A percentile compares a stretch with the other conserved stretches of the same genome.
Evolutionary conservation across 345 rosid genomes (phyloP).

Genomic region (Ceriops tagal): DNA sequence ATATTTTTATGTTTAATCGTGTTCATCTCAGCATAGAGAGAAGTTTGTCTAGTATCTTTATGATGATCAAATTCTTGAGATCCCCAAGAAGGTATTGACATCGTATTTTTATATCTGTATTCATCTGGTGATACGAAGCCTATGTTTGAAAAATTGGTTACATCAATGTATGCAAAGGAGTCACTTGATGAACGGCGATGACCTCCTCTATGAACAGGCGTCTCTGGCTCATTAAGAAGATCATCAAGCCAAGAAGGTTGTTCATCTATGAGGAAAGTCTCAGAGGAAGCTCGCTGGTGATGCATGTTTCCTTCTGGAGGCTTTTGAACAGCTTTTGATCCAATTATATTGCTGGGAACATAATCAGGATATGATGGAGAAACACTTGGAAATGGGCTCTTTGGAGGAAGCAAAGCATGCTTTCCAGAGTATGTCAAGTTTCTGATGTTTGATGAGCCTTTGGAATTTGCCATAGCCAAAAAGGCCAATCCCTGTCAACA

Average conservation of each 20-base stretch:
- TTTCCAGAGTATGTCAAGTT: constrained; percentile 67
- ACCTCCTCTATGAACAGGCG: constrained; percentile 46
- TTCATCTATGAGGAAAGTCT: constrained; percentile 44
- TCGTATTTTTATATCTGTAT: constrained; percentile 39
- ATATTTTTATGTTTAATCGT: constrained; percentile 47
- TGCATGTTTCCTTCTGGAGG: constrained; percentile 23
- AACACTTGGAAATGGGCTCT: constrained; percentile 44
- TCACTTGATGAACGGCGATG: constrained; percentile 69
- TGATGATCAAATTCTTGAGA: constrained; percentile 59
- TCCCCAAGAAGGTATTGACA: constrained; percentile 53
- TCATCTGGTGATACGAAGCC: constrained; percentile 66
- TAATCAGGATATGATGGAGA: constrained; percentile 38
- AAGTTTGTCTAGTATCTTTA: constrained; percentile 45
- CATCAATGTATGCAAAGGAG: constrained; percentile 44
- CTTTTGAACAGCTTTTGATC: constrained; percentile 60
- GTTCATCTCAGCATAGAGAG: constrained; percentile 46
- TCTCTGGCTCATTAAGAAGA: constrained; percentile 51
- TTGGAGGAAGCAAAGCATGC: constrained; percentile 89
- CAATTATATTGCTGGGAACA: constrained; percentile 48
- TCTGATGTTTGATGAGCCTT: not conserved
- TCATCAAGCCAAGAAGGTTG: constrained; percentile 70
- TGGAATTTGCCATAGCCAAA: constrained; percentile 24
- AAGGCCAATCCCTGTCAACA: constrained; percentile 30
- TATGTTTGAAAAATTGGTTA: constrained; percentile 45
- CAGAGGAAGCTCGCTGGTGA: constrained; percentile 47